These are phyloP conservation scores for Thuidium tamariscinum DNA, from an alignment of 225 moss, liverwort and hornwort species.

Conservation along the genomic window DNA sequence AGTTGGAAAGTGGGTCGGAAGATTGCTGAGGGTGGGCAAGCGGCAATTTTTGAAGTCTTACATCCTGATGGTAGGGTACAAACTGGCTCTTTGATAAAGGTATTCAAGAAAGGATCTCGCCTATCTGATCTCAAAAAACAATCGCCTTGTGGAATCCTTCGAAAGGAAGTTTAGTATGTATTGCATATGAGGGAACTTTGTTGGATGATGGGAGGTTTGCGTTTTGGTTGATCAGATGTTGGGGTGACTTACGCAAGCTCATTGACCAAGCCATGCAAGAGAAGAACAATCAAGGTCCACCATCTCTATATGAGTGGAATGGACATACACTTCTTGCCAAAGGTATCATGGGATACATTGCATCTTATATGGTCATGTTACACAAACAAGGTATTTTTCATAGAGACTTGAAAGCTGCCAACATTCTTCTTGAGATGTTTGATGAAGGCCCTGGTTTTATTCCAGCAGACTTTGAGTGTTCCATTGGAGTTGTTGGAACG, in stretches of 20 bases:
- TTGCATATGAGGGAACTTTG: fast-evolving
- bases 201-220: neutral
- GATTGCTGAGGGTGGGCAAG: neutral
- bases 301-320: neutral
- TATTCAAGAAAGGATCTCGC: neutral
- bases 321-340: fast-evolving
- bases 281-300: neutral
- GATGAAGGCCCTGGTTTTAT: too few species aligned
- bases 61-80: fast-evolving
- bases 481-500: neutral
- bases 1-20: neutral
- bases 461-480: neutral
- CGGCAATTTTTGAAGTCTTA: neutral
- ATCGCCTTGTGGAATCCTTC: neutral
- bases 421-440: fast-evolving
- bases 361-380: fast-evolving
- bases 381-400: neutral
- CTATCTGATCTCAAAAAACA: neutral
- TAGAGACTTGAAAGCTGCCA: neutral
- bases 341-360: fast-evolving
- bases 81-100: fast-evolving
- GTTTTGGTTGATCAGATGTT: fast-evolving
- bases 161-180: fast-evolving
- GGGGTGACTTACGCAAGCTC: neutral
- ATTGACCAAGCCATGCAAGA: neutral